Percentiles rank a stretch among this genome's conserved stretches.
Evolutionary conservation across 208 protist genomes (phyloP).

Genomic region (Crithidia thermophila): DNA sequence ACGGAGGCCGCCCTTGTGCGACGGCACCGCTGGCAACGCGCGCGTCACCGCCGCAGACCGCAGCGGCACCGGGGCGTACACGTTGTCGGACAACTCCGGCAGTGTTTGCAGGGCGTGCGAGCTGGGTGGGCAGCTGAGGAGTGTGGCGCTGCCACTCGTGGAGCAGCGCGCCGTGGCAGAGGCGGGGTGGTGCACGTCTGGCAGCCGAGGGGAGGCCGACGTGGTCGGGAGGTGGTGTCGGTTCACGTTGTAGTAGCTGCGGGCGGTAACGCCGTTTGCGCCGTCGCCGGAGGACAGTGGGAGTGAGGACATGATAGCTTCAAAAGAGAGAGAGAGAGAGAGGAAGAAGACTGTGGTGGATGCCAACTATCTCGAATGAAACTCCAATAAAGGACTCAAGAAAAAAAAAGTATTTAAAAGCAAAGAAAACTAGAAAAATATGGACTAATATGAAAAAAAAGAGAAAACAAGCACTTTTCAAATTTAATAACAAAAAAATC

Average conservation of each 20-base stretch:
- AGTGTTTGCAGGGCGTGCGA: background rate
- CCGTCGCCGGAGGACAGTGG: background rate
- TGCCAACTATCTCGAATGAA: too few relatives aligned
- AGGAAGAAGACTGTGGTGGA: too few relatives aligned
- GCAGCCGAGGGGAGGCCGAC: background rate
- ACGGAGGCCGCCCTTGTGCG: background rate
- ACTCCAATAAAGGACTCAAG: too few relatives aligned
- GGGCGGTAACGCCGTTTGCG: background rate
- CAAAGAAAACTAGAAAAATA: too few relatives aligned
- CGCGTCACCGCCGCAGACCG: background rate
- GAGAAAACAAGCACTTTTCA: background rate
- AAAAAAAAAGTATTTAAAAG: background rate
- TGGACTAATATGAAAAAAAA: background rate
- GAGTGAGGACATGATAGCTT: too few relatives aligned
- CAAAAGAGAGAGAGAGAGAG: too few relatives aligned
- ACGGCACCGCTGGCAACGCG: slow-evolving; percentile 8
- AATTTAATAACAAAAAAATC: background rate
- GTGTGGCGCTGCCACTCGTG: background rate
- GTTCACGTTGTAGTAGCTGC: slow-evolving; percentile 14
- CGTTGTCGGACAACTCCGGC: slow-evolving; percentile 5
- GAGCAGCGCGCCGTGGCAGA: too few relatives aligned
- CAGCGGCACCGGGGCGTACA: slow-evolving; percentile 11
- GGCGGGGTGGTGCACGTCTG: too few relatives aligned
- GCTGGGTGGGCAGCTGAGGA: slow-evolving; percentile 12
- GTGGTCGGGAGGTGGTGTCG: background rate